A percentile compares a stretch with the other conserved stretches of the same genome.
phyloP scores from a whole-genome alignment of 768 basidiomycete species.

The Lentinula guzmanii region DNA sequence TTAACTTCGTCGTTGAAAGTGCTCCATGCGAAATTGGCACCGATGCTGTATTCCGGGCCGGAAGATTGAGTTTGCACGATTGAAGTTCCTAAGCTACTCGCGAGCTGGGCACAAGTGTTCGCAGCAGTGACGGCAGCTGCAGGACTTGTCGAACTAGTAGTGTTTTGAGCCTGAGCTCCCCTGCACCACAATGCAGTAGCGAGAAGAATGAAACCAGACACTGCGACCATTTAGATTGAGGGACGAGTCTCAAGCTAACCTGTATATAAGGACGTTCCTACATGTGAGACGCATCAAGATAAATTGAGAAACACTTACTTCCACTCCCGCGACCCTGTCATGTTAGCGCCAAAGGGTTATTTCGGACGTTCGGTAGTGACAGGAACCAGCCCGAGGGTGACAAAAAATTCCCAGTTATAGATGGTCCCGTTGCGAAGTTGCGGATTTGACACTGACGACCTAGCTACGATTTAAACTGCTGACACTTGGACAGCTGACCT shows the following conservation, averaged over 20 bases:
- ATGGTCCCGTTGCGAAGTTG: neutral
- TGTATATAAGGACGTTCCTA: neutral
- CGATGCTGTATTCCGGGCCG: neutral
- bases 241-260: neutral
- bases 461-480: neutral
- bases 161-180: neutral
- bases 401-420: neutral
- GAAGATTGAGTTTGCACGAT: slow-evolving; percentile 1
- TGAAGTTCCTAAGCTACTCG: neutral
- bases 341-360: neutral
- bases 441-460: neutral
- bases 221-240: neutral
- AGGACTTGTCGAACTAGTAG: neutral
- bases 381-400: neutral
- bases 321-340: neutral
- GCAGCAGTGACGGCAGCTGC: neutral
- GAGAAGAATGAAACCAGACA: neutral
- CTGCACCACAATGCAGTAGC: neutral
- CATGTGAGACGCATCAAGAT: neutral
- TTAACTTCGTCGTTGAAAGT: slow-evolving; percentile 9
- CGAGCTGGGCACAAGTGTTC: neutral
- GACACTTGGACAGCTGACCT: neutral
- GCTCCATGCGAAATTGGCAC: slow-evolving; percentile 12
- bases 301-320: neutral
- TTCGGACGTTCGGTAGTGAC: neutral